Conservation (phyloP, 192 early-diverging fungal species). For the Linnemannia schmuckeri region DNA sequence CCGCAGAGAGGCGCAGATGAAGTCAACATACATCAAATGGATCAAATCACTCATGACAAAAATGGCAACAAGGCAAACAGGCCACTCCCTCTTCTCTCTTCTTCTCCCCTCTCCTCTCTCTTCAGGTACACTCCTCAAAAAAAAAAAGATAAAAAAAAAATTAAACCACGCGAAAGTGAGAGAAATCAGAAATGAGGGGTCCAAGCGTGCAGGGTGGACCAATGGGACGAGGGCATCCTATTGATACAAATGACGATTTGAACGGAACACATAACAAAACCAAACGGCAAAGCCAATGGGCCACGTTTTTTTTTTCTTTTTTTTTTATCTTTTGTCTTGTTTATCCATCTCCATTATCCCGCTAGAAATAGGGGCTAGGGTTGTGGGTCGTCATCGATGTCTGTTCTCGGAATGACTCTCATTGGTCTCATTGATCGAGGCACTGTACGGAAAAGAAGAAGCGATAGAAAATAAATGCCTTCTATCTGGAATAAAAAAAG, state of each 20-base stretch:
- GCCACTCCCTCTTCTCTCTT: background rate
- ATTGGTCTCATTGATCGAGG: background rate
- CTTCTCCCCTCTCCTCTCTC: background rate
- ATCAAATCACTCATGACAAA: background rate
- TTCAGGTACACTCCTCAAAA: background rate
- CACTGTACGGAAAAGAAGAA: background rate
- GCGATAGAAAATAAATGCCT: background rate
- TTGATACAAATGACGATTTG: background rate
- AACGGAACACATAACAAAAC: background rate
- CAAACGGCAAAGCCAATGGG: background rate
- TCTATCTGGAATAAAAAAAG: no score
- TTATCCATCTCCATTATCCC: slow-evolving; percentile 1
- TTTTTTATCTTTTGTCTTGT: background rate
- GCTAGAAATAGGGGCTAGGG: background rate
- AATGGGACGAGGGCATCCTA: background rate
- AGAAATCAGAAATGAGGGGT: background rate
- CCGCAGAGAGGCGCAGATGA: no score
- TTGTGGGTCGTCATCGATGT: background rate
- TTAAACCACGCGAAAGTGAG: background rate
- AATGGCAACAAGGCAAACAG: slow-evolving; percentile 2
- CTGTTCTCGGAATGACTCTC: background rate
- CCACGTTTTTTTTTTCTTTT: background rate
- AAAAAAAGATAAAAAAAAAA: background rate
- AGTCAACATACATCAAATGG: no score
- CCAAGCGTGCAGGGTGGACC: slow-evolving; percentile 1